Evolutionary conservation across 2,329 filamentous ascomycete genomes (phyloP), one percentile per base, ranked within the genome.

Genomic region (Coniella lustricola): DNA sequence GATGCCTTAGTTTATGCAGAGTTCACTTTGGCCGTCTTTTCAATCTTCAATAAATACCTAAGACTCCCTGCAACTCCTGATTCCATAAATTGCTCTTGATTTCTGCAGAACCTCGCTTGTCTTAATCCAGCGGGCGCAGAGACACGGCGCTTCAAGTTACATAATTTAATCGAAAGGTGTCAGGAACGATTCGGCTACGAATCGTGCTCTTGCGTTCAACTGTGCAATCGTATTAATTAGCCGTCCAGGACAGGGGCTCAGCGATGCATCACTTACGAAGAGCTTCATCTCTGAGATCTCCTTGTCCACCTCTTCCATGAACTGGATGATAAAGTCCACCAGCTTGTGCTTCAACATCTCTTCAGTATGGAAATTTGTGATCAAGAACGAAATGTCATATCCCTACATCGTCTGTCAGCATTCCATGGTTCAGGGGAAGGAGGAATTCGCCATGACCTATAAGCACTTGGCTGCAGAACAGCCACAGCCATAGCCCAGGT

Each of bases 281-380:
- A 98, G 85, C 79, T 98, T 98, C 93, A 98, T 97, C 72, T 98
- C 94, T 3, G 93, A 97, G 52, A 98, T 98, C 69, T 98, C 93
- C 76, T 98, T 98, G 69, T 98, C 94, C 4, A 98, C 94, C 67
- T 98, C 93, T 69, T 98, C 91, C 91, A 98, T 97, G 63, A 98
- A 98, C 63, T 97, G 85, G 57, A 98, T 96, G 59, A 98, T 95
- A 63, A 98, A 98, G 67, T 98, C 93, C 31, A 98, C 94, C 59
- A 98, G 77, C 75, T 98, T 97, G 67, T 98, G 91, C 76, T 97
- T 97, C 65, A 97, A 69, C 90, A 98, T 95, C 66, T 94, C 87
- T 68, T 97, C 93, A 4, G 93, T 97, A 62, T 98, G 93, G 75
- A 93, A 94, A 71, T 98, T 98, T 40, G 93, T 98, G 64, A 98